Evolutionary conservation across 2,329 filamentous ascomycete species (phyloP).

Genomic region (Trichothecium roseum): DNA sequence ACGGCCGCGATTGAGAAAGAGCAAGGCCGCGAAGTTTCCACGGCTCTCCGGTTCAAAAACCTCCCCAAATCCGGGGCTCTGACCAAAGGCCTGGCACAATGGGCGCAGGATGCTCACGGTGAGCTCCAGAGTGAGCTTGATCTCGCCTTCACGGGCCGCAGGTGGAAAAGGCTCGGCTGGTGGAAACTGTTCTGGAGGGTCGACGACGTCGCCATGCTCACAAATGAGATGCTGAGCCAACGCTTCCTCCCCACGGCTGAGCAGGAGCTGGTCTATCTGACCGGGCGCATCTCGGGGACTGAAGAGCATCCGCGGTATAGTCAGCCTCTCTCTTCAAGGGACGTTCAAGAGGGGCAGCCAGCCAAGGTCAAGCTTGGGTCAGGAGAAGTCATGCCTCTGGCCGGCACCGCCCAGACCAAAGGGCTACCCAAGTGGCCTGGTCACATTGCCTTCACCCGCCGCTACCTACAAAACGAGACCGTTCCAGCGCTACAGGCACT

Average conservation of each 20-base stretch:
- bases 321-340: constrained; percentile 20
- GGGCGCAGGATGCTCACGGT: constrained; percentile 71
- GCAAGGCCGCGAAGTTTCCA: constrained; percentile 27
- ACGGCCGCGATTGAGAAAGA: constrained; percentile 38
- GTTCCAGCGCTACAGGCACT: constrained; percentile 62
- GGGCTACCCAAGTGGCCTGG: constrained; percentile 53
- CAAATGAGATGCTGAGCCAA: constrained; percentile 65
- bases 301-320: constrained; percentile 18
- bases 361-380: constrained; percentile 9
- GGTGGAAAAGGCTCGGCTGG: constrained; percentile 78
- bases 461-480: constrained; percentile 53
- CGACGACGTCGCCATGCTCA: constrained; percentile 80
- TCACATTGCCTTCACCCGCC: constrained; percentile 62
- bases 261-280: constrained; percentile 70
- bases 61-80: constrained; percentile 36
- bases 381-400: constrained; percentile 13
- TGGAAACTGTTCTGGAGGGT: constrained; percentile 95
- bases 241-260: constrained; percentile 72
- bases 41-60: constrained; percentile 16
- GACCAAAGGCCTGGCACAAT: constrained; percentile 50
- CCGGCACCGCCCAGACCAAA: constrained; percentile 2
- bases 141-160: constrained; percentile 60
- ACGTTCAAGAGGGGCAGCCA: not conserved
- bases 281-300: constrained; percentile 58
- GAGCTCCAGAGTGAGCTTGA: constrained; percentile 77